Percentiles rank a stretch among this genome's conserved stretches.
Conservation (phyloP, 495 filamentous ascomycete species). For the Glonium stellatum region DNA sequence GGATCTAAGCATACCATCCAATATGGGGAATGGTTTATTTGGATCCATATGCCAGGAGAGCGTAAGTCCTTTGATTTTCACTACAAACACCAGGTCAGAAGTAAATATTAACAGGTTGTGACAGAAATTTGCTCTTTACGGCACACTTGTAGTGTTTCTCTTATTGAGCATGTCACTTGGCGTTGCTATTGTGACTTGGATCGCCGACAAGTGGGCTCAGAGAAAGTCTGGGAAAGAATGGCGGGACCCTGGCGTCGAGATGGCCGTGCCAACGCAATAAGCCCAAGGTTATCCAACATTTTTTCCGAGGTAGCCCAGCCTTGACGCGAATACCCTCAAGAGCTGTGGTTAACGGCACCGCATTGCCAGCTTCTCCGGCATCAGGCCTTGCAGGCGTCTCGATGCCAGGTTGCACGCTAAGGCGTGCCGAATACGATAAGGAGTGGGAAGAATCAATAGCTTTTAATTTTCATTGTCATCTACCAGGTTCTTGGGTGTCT, state of each 20-base stretch:
- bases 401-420: no score
- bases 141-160: slow-evolving; percentile 22
- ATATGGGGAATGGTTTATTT: slow-evolving; percentile 23
- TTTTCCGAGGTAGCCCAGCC: no score
- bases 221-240: slow-evolving; percentile 16
- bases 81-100: background rate
- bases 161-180: slow-evolving; percentile 8
- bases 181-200: slow-evolving; percentile 19
- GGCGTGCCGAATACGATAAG: no score
- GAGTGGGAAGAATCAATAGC: no score
- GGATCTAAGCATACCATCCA: slow-evolving; percentile 10
- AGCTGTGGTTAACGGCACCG: no score
- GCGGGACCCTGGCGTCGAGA: slow-evolving; percentile 10
- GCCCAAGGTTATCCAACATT: no score
- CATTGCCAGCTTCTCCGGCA: no score
- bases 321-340: no score
- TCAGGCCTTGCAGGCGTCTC: no score
- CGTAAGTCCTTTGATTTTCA: slow-evolving; percentile 9
- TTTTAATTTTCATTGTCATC: no score
- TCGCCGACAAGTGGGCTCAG: slow-evolving; percentile 26
- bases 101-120: background rate
- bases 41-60: slow-evolving; percentile 18
- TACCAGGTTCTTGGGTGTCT: no score
- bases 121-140: slow-evolving; percentile 26
- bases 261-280: background rate